phyloP scores from a whole-genome alignment of 345 rosid genomes.

The Mallotus nudiflorus region DNA sequence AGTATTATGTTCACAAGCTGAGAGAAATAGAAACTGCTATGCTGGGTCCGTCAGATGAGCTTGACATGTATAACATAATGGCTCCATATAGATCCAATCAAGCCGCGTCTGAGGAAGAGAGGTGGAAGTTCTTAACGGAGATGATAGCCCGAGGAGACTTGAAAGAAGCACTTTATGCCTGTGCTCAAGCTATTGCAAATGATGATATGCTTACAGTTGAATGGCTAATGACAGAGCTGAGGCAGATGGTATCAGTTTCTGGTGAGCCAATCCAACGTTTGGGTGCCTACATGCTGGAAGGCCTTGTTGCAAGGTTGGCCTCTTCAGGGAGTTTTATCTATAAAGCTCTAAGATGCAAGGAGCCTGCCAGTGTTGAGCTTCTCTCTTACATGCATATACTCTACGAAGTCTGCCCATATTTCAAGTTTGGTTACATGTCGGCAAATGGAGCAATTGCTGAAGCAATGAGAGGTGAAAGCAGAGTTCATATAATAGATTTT shows the following conservation, averaged over 20 bases:
- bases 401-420: constrained; percentile 88
- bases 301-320: constrained; percentile 75
- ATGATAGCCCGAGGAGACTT: constrained; percentile 66
- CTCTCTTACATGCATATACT: constrained; percentile 86
- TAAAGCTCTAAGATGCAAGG: constrained; percentile 81
- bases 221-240: constrained; percentile 65
- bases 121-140: constrained; percentile 47
- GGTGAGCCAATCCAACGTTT: constrained; percentile 89
- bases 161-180: constrained; percentile 66
- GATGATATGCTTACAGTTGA: constrained; percentile 47
- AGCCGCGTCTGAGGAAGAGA: constrained; percentile 35
- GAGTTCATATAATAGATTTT: constrained; percentile 85
- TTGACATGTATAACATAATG: constrained; percentile 20
- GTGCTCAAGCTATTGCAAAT: constrained; percentile 75
- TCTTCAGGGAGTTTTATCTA: constrained; percentile 85
- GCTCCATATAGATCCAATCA: constrained; percentile 26
- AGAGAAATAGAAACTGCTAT: constrained; percentile 73
- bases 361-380: constrained; percentile 73
- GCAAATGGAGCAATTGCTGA: constrained; percentile 98
- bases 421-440: constrained; percentile 91
- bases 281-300: constrained; percentile 92
- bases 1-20: constrained; percentile 60
- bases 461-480: constrained; percentile 72
- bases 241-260: constrained; percentile 79
- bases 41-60: constrained; percentile 58